phyloP scores from a whole-genome alignment of 345 rosid species.

The Eucalyptus sp. region DNA sequence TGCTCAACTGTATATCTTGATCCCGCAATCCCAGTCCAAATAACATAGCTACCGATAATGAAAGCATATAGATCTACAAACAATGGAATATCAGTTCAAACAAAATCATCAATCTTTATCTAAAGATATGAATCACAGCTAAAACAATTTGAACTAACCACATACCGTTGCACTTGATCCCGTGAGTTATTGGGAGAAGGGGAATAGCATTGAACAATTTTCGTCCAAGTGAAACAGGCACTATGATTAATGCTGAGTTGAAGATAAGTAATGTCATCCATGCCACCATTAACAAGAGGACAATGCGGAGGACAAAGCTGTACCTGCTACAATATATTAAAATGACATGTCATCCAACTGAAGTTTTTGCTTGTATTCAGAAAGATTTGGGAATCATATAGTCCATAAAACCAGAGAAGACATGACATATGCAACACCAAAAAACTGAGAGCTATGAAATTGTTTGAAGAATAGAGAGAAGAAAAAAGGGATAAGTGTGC shows the following conservation, averaged over 20 bases:
- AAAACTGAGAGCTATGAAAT: background rate
- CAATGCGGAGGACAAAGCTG: conserved; percentile 70
- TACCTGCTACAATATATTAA: conserved; percentile 48
- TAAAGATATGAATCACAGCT: background rate
- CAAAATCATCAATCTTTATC: background rate
- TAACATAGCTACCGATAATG: conserved; percentile 84
- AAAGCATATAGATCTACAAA: conserved; percentile 81
- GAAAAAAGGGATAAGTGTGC: background rate
- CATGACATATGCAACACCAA: background rate
- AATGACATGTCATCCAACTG: background rate
- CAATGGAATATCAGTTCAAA: background rate
- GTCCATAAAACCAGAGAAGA: background rate
- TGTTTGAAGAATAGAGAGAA: background rate
- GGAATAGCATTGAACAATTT: conserved; percentile 89
- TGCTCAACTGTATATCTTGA: conserved; percentile 79
- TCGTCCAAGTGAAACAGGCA: conserved; percentile 95
- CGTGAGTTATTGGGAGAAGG: conserved; percentile 91
- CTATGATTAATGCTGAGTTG: conserved; percentile 80
- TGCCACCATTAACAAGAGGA: conserved; percentile 79
- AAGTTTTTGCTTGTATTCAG: background rate
- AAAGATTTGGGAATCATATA: background rate
- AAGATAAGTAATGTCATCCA: conserved; percentile 95
- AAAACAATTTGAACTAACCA: background rate
- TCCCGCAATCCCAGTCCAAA: conserved; percentile 90
- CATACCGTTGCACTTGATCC: conserved; percentile 95